These are phyloP conservation scores for Cytospora mali DNA, from an alignment of 2,329 filamentous ascomycete species.

Conservation along the genomic window DNA sequence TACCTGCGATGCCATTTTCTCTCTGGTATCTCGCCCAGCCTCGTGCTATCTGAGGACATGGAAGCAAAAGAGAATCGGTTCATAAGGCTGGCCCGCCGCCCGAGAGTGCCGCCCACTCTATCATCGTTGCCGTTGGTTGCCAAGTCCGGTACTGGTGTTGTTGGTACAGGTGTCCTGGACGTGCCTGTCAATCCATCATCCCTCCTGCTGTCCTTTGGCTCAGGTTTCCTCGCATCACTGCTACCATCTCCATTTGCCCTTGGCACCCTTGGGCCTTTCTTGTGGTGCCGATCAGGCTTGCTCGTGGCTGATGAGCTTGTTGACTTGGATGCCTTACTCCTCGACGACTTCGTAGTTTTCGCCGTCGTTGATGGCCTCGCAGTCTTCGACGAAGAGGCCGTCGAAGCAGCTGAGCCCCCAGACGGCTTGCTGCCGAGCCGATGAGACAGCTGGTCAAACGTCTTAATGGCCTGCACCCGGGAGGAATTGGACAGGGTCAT, in stretches of 20 bases:
- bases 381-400: conserved; percentile 6
- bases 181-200: not conserved
- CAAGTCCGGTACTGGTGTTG: conserved; percentile 21
- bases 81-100: conserved; percentile 21
- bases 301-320: conserved; percentile 8
- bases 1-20: conserved; percentile 32
- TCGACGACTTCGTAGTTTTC: not conserved
- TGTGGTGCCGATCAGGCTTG: conserved; percentile 4
- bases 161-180: not conserved
- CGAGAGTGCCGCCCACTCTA: conserved; percentile 16
- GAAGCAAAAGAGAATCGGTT: conserved; percentile 38
- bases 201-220: not conserved
- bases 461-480: conserved; percentile 49
- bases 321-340: conserved; percentile 6
- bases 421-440: conserved; percentile 35
- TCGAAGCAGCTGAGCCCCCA: conserved; percentile 28
- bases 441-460: conserved; percentile 51
- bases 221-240: not conserved
- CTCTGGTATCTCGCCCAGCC: conserved; percentile 40
- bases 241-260: not conserved
- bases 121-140: conserved; percentile 8
- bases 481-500: conserved; percentile 51
- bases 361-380: conserved; percentile 22
- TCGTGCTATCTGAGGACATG: conserved; percentile 39
- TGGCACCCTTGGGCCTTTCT: not conserved